These are phyloP conservation scores for Vigna radiata DNA, from an alignment of 306 rosid species.

Conservation along the genomic window DNA sequence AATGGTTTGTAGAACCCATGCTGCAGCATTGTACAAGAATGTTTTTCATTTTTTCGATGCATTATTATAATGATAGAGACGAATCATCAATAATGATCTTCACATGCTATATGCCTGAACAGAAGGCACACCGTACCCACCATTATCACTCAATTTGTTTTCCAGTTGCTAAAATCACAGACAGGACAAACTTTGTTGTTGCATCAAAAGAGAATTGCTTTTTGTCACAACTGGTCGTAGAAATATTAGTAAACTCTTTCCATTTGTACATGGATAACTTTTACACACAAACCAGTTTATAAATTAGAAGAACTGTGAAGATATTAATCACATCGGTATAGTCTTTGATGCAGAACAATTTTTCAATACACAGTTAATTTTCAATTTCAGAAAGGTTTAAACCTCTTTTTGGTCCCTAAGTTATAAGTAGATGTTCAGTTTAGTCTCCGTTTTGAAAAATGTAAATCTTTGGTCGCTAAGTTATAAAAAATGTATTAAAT, in stretches of 20 bases:
- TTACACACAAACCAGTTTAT: not conserved
- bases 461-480: too few species aligned
- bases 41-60: not conserved
- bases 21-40: not conserved
- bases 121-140: not conserved
- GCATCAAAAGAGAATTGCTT: not conserved
- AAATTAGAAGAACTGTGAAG: not conserved
- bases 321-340: too few species aligned
- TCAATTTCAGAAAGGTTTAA: too few species aligned
- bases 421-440: too few species aligned
- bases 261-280: too few species aligned
- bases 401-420: too few species aligned
- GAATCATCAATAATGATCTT: conserved; percentile 15
- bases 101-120: conserved; percentile 16
- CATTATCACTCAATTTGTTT: conserved; percentile 30
- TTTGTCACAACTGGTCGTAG: not conserved
- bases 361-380: too few species aligned
- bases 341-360: too few species aligned
- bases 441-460: too few species aligned
- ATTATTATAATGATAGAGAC: conserved; percentile 2
- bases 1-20: conserved; percentile 28
- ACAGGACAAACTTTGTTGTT: not conserved
- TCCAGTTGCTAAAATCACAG: not conserved
- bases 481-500: too few species aligned
- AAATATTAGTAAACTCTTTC: not conserved